Percentiles rank a stretch among this genome's conserved stretches.
phyloP scores from a whole-genome alignment of 139 green algal genomes.

The Volvox reticuliferus region DNA sequence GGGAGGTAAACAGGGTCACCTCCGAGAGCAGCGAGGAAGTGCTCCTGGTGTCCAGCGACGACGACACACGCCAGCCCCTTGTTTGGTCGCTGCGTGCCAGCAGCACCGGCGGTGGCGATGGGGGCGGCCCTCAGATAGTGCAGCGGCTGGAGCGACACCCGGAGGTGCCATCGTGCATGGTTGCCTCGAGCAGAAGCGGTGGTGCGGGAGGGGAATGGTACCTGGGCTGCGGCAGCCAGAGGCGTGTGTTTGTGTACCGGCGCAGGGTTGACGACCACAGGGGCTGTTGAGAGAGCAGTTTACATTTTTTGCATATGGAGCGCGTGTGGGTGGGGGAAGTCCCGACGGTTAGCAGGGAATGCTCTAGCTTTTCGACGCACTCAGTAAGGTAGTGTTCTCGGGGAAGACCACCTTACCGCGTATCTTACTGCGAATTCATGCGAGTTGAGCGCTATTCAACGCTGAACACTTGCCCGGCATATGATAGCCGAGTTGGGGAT shows the following conservation, averaged over 20 bases:
- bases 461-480: too few relatives aligned
- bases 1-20: background rate
- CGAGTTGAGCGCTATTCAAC: too few relatives aligned
- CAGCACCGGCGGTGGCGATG: background rate
- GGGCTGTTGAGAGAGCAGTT: too few relatives aligned
- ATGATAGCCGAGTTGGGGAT: too few relatives aligned
- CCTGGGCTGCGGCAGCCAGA: slow-evolving; percentile 2
- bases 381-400: too few relatives aligned
- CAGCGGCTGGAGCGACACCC: slow-evolving; percentile 17
- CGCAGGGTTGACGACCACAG: background rate
- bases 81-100: slow-evolving; percentile 12
- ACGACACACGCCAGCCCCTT: background rate
- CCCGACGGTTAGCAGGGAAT: too few relatives aligned
- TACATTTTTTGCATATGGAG: too few relatives aligned
- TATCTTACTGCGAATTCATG: too few relatives aligned
- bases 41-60: slow-evolving; percentile 25
- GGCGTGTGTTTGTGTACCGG: slow-evolving; percentile 6
- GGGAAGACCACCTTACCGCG: too few relatives aligned
- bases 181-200: background rate
- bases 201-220: background rate
- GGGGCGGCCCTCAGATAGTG: background rate
- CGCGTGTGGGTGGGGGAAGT: too few relatives aligned
- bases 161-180: background rate
- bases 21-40: background rate
- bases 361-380: too few relatives aligned